Evolutionary conservation across 768 basidiomycete species (phyloP), one percentile per base, ranked within the genome.

Genomic region (Cystobasidium onofrii): DNA sequence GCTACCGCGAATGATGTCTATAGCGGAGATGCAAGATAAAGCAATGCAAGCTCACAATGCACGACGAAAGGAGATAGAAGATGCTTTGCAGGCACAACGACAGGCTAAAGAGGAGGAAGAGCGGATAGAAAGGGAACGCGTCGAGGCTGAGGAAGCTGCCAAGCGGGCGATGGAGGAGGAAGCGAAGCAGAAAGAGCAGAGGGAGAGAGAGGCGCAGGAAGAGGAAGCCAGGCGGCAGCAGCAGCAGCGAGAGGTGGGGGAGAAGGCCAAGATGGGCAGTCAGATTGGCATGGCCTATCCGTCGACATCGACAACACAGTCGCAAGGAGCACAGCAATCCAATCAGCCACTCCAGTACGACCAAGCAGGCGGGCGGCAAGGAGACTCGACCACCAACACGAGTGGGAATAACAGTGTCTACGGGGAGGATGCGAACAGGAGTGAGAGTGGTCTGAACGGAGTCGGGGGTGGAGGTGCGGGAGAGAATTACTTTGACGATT

Each of bases 51-150:
- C 69, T 27, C 39, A 57, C 39, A 71, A 71, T 41, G 29, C 55
- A 29, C 50, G 54, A 1, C 25, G 55, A n/a, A 31, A 55, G 34
- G 54, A 55, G 36, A 3, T 39, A 9, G 69, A 71, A 43, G 36
- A 55, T 33, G 69, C 63, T 20, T 23, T 64, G 63, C 63, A 46
- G 25, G 63, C 63, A 18, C 57, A 67, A 54, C 65, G 29, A 15
- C n/a, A 25, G 13, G 65, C 65, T 27, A 67, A 67, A 52, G 69
- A 71, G 20, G 69, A 71, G 55, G 69, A 71, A 36, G 69, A 71
- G 52, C 50, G 69, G n/a, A 55, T 41, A 36, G 31, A 15, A n/a
- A 31, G 55, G 29, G 52, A 60, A 27, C 3, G 18, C 1, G 7
- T 67, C 4, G 66, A 69, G 23, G 66, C 66, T 27, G 66, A 69